Evolutionary conservation across 345 rosid genomes (phyloP).

Genomic region (Dimocarpus longan): DNA sequence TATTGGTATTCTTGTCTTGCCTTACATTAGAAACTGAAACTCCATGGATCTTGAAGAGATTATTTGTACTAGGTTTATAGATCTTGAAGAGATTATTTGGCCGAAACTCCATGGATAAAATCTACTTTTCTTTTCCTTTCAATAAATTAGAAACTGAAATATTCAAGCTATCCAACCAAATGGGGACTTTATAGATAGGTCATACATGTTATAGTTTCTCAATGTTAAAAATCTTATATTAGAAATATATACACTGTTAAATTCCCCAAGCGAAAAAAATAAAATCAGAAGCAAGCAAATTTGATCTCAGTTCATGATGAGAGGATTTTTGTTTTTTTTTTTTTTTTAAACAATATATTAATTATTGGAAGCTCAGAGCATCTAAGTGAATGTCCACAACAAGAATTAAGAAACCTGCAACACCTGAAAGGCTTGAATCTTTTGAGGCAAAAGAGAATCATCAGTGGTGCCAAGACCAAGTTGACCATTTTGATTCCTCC

Average conservation of each 20-base stretch:
- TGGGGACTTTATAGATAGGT: neutral
- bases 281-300: neutral
- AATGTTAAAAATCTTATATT: neutral
- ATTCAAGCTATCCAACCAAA: neutral
- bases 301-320: neutral
- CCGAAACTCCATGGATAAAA: neutral
- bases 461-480: slow-evolving; percentile 92
- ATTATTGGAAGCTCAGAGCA: slow-evolving; percentile 6
- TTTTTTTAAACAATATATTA: neutral
- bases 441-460: slow-evolving; percentile 89
- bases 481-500: slow-evolving; percentile 98
- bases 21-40: no score
- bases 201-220: neutral
- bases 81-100: neutral
- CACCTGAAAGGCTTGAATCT: slow-evolving; percentile 91
- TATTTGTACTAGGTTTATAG: neutral
- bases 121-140: neutral
- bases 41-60: neutral
- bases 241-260: neutral
- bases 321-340: neutral
- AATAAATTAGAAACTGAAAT: neutral
- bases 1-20: no score
- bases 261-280: neutral
- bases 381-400: slow-evolving; percentile 3
- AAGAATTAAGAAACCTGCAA: neutral